Evolutionary conservation across 768 basidiomycete species (phyloP).

Genomic region (Clitopilus hobsonii): DNA sequence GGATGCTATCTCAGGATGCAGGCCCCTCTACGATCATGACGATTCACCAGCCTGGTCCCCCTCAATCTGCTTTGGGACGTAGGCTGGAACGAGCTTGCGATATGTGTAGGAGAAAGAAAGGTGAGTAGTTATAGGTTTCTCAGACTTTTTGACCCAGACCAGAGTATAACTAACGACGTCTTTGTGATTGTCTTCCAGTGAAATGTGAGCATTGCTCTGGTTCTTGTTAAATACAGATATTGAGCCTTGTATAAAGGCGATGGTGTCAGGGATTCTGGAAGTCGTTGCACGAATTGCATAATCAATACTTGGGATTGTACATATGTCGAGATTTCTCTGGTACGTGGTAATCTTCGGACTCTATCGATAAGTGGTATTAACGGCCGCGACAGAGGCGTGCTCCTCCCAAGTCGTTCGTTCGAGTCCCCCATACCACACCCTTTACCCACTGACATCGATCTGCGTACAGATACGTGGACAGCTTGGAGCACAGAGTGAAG

Average conservation of each 20-base stretch:
- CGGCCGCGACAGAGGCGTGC: slow-evolving; percentile 40
- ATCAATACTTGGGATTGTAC: slow-evolving; percentile 61
- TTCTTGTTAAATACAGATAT: neutral
- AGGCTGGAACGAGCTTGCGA: slow-evolving; percentile 78
- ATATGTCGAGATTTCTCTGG: slow-evolving; percentile 69
- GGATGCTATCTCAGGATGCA: neutral
- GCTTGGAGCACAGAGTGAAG: slow-evolving; percentile 52
- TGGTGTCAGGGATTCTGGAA: slow-evolving; percentile 61
- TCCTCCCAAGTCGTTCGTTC: slow-evolving; percentile 51
- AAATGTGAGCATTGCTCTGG: slow-evolving; percentile 42
- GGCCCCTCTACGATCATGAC: neutral
- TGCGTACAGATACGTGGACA: slow-evolving; percentile 45
- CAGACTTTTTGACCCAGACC: neutral
- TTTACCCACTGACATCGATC: neutral
- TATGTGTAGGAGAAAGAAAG: slow-evolving; percentile 79
- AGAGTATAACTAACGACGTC: neutral
- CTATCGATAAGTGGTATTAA: neutral
- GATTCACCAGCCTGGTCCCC: slow-evolving; percentile 16
- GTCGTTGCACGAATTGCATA: slow-evolving; percentile 65
- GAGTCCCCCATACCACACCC: neutral
- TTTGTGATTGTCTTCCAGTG: slow-evolving; percentile 34
- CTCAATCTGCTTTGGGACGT: slow-evolving; percentile 34
- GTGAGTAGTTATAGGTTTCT: slow-evolving; percentile 31
- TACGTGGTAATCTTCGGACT: slow-evolving; percentile 17
- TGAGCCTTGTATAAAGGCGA: too few species aligned